Percentiles rank a stretch among this genome's conserved stretches.
Evolutionary conservation across 1,139 yeast genomes (phyloP).

Genomic region (Barnettozyma hawaiiensis): DNA sequence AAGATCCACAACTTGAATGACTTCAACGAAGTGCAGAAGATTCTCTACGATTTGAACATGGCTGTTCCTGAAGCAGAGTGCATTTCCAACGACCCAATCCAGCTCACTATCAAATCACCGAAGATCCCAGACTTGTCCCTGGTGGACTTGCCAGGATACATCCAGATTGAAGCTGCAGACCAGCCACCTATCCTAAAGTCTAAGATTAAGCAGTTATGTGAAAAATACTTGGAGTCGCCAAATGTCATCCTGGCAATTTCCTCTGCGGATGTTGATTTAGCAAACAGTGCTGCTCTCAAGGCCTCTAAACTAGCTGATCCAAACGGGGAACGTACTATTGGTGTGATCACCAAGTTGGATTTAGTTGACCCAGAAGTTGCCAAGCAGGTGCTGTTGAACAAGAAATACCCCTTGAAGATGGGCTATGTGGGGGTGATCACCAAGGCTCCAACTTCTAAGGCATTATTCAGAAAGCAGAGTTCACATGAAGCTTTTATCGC

Average conservation of each 20-base stretch:
- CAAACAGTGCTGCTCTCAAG: slow-evolving; percentile 88
- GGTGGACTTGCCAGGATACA: slow-evolving; percentile 96
- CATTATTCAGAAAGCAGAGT: slow-evolving; percentile 31
- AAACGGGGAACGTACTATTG: slow-evolving; percentile 89
- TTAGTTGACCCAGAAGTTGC: slow-evolving; percentile 77
- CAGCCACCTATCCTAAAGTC: slow-evolving; percentile 82
- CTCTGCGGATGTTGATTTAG: slow-evolving; percentile 97
- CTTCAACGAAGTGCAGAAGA: slow-evolving; percentile 80
- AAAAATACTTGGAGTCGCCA: slow-evolving; percentile 81
- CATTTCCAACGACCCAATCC: slow-evolving; percentile 87
- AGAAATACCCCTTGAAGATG: slow-evolving; percentile 84
- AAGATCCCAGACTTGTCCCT: slow-evolving; percentile 88
- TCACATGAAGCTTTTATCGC: slow-evolving; percentile 44
- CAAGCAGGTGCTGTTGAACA: slow-evolving; percentile 60
- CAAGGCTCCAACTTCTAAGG: slow-evolving; percentile 49
- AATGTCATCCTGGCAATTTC: slow-evolving; percentile 93
- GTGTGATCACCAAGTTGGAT: slow-evolving; percentile 92
- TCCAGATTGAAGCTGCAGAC: slow-evolving; percentile 94
- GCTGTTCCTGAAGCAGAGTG: slow-evolving; percentile 86
- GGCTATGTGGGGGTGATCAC: slow-evolving; percentile 98
- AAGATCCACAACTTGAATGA: slow-evolving; percentile 78
- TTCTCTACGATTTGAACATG: slow-evolving; percentile 79
- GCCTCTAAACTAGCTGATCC: slow-evolving; percentile 96
- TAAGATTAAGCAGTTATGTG: slow-evolving; percentile 75
- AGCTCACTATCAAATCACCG: slow-evolving; percentile 84